Evolutionary conservation across 805 yeast species (phyloP).

Genomic region (Cyberlindnera americana): DNA sequence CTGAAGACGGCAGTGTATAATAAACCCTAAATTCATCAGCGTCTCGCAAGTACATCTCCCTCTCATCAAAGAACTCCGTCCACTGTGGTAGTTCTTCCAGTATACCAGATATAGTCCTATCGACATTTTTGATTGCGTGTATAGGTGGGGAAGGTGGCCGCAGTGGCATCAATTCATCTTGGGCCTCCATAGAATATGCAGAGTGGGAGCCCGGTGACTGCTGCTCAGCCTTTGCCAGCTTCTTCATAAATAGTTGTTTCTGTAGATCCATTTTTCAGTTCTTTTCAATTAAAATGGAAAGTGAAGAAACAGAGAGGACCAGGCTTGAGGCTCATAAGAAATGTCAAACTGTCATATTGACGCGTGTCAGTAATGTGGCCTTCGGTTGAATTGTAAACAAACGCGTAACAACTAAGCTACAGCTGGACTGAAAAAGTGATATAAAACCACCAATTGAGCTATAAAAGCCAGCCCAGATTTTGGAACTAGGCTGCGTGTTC

Average conservation of each 20-base stretch:
- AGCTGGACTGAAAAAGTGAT: too few relatives aligned
- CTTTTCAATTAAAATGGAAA: too few relatives aligned
- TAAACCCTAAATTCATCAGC: conserved; percentile 48
- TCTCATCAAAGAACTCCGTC: conserved; percentile 33
- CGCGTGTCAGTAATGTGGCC: too few relatives aligned
- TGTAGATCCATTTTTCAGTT: conserved; percentile 9
- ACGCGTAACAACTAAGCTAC: too few relatives aligned
- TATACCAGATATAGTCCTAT: neutral
- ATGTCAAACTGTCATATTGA: too few relatives aligned
- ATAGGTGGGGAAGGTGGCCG: conserved; percentile 15
- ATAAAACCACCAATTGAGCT: too few relatives aligned
- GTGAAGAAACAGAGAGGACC: too few relatives aligned
- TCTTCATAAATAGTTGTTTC: conserved; percentile 16
- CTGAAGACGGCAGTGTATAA: conserved; percentile 47
- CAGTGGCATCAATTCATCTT: conserved; percentile 12
- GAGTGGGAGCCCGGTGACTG: conserved; percentile 1
- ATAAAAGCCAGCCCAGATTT: too few relatives aligned
- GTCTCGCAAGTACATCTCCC: conserved; percentile 20
- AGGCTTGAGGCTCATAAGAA: too few relatives aligned
- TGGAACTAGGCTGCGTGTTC: neutral
- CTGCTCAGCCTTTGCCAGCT: conserved; percentile 8
- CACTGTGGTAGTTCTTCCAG: conserved; percentile 19
- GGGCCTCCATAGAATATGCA: conserved; percentile 8
- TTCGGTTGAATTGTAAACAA: too few relatives aligned
- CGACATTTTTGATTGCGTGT: neutral